Conservation (phyloP, 768 basidiomycete genomes). For the Lentinula sp. region DNA sequence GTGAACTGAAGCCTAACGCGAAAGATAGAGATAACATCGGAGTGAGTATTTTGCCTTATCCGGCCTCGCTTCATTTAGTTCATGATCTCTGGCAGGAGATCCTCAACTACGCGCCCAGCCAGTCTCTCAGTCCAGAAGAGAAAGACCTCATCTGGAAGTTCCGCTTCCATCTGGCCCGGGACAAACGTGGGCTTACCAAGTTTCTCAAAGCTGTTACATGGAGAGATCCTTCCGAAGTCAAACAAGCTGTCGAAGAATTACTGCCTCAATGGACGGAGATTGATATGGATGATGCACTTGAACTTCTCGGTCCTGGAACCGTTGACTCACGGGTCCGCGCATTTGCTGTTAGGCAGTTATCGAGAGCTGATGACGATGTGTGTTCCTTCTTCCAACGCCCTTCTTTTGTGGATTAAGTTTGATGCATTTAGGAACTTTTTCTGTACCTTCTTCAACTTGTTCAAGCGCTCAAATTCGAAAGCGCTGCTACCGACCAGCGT, state of each 20-base stretch:
- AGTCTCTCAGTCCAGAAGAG: slow-evolving; percentile 80
- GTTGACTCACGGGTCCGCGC: slow-evolving; percentile 89
- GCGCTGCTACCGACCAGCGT: slow-evolving; percentile 67
- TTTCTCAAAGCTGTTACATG: slow-evolving; percentile 98
- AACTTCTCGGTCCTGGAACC: slow-evolving; percentile 85
- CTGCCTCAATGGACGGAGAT: slow-evolving; percentile 96
- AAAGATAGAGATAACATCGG: slow-evolving; percentile 91
- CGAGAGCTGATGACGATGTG: slow-evolving; percentile 92
- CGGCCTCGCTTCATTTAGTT: neutral
- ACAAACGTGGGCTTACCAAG: slow-evolving; percentile 93
- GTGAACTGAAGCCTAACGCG: slow-evolving; percentile 95
- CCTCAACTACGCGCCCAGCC: slow-evolving; percentile 87
- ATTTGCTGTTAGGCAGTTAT: slow-evolving; percentile 90
- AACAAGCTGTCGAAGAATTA: slow-evolving; percentile 95
- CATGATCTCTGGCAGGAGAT: slow-evolving; percentile 53
- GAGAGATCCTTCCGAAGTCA: slow-evolving; percentile 93
- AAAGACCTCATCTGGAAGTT: slow-evolving; percentile 99
- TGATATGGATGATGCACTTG: slow-evolving; percentile 94
- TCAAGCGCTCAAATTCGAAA: slow-evolving; percentile 97
- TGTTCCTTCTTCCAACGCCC: slow-evolving; percentile 13
- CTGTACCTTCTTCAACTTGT: slow-evolving; percentile 94
- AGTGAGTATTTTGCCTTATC: slow-evolving; percentile 36
- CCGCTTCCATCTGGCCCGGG: slow-evolving; percentile 91
- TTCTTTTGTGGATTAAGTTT: slow-evolving; percentile 6
- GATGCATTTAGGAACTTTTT: slow-evolving; percentile 65